Evolutionary conservation across 2,329 filamentous ascomycete genomes (phyloP), one percentile per base, ranked within the genome.

Genomic region (Cercospora sojina): DNA sequence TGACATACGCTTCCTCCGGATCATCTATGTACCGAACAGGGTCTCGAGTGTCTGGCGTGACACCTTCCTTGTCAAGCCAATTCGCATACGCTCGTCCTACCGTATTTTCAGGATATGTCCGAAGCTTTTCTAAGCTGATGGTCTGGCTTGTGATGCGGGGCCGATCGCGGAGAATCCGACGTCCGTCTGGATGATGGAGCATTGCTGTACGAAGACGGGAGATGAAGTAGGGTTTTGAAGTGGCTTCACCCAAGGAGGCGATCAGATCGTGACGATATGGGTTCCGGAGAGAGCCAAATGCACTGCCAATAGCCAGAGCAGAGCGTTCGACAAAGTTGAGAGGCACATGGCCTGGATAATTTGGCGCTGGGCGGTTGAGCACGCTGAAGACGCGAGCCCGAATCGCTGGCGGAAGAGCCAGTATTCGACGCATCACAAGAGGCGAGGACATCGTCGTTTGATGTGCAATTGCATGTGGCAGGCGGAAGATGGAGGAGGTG

Each of bases 1-100:
- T 96, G 18, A 98, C 95, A 81, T 98, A 99, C 38, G 95, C 95
- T 78, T 93, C 96, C 80, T 99, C 95, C 73, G 91, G 89, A 76
- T 98, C 90, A 79, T 98, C 93, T 69, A 99, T 93, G 81, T 96
- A 98, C 61, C 91, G 88, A 47, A 99, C 95, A 1, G 80, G 78
- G 47, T 90, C 84, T 55, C 95, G 88, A 6, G 94, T 97, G 79
- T 99, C 95, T 0, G 95, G 95, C 8, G 91, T 91, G 13, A 99
- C 94, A 68, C 92, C 91, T 79, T 99, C 95, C 55, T 91, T 87
- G 79, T 97, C 93, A n/a, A 98, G 85, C 94, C 95, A 99, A 62
- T 84, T 85, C 8, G 89, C 91, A 80, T 98, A 99, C 59, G 90
- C 88, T 55, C 87, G 86, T 25, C 95, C 95, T 9, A 99, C 88